A percentile compares a stretch with the other conserved stretches of the same genome.
phyloP scores from a whole-genome alignment of 2,329 filamentous ascomycete species.

The Plectosphaerella plurivora region DNA sequence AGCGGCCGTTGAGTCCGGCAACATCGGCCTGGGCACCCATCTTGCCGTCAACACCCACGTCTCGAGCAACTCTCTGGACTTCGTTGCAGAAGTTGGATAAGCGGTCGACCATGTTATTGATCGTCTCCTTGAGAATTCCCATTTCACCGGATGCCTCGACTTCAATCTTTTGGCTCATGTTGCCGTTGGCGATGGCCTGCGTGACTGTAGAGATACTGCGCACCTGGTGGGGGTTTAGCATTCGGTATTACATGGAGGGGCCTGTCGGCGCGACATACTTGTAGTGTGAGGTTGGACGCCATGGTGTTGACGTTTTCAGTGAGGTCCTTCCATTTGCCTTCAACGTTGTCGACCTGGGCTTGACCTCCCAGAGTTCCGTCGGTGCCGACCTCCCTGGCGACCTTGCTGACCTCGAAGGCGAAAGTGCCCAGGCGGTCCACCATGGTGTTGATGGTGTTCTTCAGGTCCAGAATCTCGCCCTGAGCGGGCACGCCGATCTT shows the following conservation, averaged over 20 bases:
- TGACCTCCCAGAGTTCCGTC: constrained; percentile 93
- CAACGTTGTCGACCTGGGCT: constrained; percentile 88
- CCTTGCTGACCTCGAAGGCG: constrained; percentile 92
- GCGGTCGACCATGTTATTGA: constrained; percentile 98
- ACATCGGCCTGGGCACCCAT: constrained; percentile 98
- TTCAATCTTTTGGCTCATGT: constrained; percentile 94
- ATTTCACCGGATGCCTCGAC: constrained; percentile 96
- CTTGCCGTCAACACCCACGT: constrained; percentile 96
- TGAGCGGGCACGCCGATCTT: constrained; percentile 93
- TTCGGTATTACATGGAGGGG: too few species aligned
- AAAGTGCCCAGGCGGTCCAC: constrained; percentile 95
- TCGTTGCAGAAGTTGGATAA: constrained; percentile 95
- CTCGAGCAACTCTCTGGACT: constrained; percentile 90
- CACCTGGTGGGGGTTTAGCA: constrained; percentile 50
- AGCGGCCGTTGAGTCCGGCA: constrained; percentile 84
- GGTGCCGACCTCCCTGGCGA: constrained; percentile 92
- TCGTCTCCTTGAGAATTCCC: constrained; percentile 87
- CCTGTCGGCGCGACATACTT: constrained; percentile 42
- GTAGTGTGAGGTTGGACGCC: constrained; percentile 63
- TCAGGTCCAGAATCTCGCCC: constrained; percentile 91
- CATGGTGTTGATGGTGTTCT: constrained; percentile 98
- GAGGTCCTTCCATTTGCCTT: constrained; percentile 97
- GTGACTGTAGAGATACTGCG: constrained; percentile 91
- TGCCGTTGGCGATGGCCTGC: constrained; percentile 90
- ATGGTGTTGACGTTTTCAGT: constrained; percentile 85